Conservation (phyloP, 2,329 filamentous ascomycete genomes). For the Paecilomyces sp. region DNA sequence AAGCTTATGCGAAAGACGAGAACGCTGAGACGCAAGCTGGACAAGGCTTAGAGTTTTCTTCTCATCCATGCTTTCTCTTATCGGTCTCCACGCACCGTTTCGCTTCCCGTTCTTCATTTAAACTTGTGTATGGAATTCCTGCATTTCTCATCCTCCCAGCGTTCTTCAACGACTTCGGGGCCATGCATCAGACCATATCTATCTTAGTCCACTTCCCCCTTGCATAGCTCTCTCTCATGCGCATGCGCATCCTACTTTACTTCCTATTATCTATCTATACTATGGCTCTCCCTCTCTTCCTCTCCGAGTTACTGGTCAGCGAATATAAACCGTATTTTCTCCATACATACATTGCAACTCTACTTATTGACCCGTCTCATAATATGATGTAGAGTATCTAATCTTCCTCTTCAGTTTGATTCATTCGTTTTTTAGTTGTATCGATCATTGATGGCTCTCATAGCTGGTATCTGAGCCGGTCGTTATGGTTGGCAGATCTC, state of each 20-base stretch:
- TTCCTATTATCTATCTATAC: not conserved
- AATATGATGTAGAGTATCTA: not conserved
- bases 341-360: not conserved
- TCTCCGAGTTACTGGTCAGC: not conserved
- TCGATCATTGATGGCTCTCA: no score
- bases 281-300: not conserved
- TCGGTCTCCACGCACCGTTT: not conserved
- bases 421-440: not conserved
- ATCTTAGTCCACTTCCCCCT: not conserved
- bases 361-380: not conserved
- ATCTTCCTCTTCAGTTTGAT: not conserved
- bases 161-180: not conserved
- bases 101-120: slow-evolving; percentile 1
- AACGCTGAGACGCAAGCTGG: slow-evolving; percentile 78
- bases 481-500: no score
- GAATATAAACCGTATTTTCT: not conserved
- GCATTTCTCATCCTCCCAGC: not conserved
- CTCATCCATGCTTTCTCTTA: not conserved
- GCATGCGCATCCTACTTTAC: not conserved
- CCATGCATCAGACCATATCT: not conserved
- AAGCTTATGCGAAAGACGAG: slow-evolving; percentile 93
- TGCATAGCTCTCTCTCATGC: not conserved
- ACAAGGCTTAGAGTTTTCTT: slow-evolving; percentile 43
- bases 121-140: not conserved
- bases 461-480: no score